These are phyloP conservation scores for Termitomyces sp. DNA, from an alignment of 768 basidiomycete species.

Conservation along the genomic window DNA sequence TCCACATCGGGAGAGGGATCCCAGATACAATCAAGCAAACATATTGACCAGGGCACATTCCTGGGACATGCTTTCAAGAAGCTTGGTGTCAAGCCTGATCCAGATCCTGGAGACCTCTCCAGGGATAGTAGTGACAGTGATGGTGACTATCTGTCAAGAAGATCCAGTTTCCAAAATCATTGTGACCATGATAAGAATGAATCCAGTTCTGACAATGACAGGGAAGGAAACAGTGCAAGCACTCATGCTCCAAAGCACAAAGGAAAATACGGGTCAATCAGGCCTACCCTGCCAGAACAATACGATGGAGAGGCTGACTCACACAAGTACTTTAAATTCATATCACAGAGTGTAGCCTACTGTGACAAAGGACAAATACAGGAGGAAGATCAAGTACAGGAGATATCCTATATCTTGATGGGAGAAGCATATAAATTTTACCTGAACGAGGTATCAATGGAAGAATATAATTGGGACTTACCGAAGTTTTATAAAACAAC, in stretches of 20 bases:
- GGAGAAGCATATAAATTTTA: background rate
- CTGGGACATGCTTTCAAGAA: background rate
- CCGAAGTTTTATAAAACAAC: background rate
- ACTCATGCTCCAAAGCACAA: no score
- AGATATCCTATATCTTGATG: background rate
- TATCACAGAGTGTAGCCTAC: background rate
- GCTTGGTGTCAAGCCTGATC: background rate
- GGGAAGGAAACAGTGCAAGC: no score
- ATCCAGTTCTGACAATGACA: no score
- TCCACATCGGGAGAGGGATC: no score
- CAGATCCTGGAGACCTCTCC: background rate
- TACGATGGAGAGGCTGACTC: background rate
- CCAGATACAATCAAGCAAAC: background rate
- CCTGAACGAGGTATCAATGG: background rate
- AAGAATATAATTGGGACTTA: background rate
- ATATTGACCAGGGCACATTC: background rate
- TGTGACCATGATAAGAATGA: no score
- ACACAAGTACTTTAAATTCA: background rate
- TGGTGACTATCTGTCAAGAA: no score
- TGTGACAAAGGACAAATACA: background rate
- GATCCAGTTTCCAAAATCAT: no score
- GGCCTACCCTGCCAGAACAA: background rate
- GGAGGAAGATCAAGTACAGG: background rate
- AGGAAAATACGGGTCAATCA: background rate
- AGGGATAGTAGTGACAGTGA: background rate